Conservation (phyloP, 345 rosid genomes). For the Kandelia obovata region DNA sequence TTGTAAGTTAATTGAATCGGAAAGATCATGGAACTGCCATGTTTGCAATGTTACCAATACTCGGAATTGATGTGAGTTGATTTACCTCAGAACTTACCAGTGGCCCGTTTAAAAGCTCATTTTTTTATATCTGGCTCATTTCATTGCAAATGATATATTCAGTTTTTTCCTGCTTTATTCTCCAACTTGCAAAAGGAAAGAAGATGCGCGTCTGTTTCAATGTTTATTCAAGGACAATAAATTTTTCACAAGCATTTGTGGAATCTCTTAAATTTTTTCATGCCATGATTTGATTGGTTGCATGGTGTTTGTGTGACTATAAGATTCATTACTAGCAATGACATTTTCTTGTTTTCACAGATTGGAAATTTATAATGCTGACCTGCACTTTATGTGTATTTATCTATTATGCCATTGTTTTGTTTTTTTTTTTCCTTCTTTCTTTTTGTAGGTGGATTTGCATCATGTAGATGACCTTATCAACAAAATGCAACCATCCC, state of each 20-base stretch:
- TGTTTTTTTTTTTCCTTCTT: background rate
- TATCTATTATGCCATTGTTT: background rate
- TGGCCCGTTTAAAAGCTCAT: too few species aligned
- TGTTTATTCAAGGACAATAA: background rate
- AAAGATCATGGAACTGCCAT: background rate
- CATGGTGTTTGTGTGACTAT: too few species aligned
- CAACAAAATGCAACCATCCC: slow-evolving; percentile 40
- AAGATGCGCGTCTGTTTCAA: background rate
- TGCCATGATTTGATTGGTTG: too few species aligned
- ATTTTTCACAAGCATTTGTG: too few species aligned
- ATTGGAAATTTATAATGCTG: background rate
- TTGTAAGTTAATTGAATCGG: background rate
- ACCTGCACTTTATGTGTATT: background rate
- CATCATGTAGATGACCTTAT: slow-evolving; percentile 46
- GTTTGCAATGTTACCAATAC: too few species aligned
- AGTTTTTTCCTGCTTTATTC: background rate
- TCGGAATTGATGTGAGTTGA: too few species aligned
- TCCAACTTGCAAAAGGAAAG: background rate
- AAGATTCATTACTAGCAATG: too few species aligned
- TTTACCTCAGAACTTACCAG: too few species aligned
- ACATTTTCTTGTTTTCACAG: too few species aligned
- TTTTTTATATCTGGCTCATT: background rate
- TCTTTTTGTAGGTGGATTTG: slow-evolving; percentile 43
- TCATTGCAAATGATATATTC: background rate
- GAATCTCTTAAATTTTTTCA: too few species aligned